These are phyloP conservation scores for Pseudogymnoascus verrucosus DNA, from an alignment of 2,329 filamentous ascomycete genomes.

Conservation along the genomic window DNA sequence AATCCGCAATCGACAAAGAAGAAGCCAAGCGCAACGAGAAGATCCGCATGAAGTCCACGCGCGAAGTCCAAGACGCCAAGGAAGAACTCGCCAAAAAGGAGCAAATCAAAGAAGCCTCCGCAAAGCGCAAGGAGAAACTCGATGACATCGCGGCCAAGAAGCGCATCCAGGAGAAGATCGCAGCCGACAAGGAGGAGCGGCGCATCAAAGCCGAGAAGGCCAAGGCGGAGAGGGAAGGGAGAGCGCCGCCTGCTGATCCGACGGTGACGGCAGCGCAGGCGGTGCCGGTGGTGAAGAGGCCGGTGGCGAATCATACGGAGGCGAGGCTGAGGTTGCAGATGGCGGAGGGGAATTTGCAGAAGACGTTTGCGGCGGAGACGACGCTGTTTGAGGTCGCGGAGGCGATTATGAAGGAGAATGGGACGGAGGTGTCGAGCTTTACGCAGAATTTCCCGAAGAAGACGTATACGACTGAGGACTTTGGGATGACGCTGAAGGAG, in stretches of 20 bases:
- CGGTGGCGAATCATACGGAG: slow-evolving; percentile 58
- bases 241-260: slow-evolving; percentile 37
- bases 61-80: slow-evolving; percentile 80
- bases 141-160: slow-evolving; percentile 81
- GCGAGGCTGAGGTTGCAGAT: slow-evolving; percentile 77
- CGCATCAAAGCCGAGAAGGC: slow-evolving; percentile 76
- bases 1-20: slow-evolving; percentile 66
- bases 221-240: slow-evolving; percentile 80
- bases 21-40: slow-evolving; percentile 80
- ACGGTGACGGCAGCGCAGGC: slow-evolving; percentile 29
- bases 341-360: slow-evolving; percentile 66
- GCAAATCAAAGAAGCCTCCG: slow-evolving; percentile 81
- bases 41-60: slow-evolving; percentile 79
- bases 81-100: slow-evolving; percentile 84
- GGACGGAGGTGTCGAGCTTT: slow-evolving; percentile 65
- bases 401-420: slow-evolving; percentile 59
- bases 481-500: slow-evolving; percentile 87
- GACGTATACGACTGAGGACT: slow-evolving; percentile 63
- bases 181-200: slow-evolving; percentile 86
- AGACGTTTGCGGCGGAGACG: slow-evolving; percentile 80
- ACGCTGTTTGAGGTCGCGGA: slow-evolving; percentile 90
- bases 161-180: slow-evolving; percentile 86
- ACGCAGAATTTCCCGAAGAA: slow-evolving; percentile 83
- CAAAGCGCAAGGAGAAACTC: slow-evolving; percentile 80
- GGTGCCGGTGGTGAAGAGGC: slow-evolving; percentile 36